Conservation (phyloP, 768 basidiomycete genomes). For the Boletellus emodensis region DNA sequence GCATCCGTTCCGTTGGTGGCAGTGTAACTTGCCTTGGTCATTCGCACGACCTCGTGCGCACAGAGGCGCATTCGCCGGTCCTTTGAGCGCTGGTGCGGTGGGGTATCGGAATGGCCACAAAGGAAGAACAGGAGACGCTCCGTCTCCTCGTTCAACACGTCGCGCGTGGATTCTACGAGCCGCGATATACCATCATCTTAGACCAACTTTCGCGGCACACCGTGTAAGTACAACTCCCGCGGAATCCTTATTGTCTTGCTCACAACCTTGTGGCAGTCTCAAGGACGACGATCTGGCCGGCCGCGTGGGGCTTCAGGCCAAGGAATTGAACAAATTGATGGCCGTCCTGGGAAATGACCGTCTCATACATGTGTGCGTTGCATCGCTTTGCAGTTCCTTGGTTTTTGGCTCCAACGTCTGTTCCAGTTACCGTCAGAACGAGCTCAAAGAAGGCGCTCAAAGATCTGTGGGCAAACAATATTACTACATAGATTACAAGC, state of each 20-base stretch:
- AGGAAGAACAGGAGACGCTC: slow-evolving; percentile 79
- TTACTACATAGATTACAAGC: slow-evolving; percentile 94
- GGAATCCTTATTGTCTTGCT: slow-evolving; percentile 11
- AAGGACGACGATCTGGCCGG: slow-evolving; percentile 94
- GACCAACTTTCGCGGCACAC: slow-evolving; percentile 91
- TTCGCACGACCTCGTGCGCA: slow-evolving; percentile 3
- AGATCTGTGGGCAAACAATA: slow-evolving; percentile 87
- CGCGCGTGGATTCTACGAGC: slow-evolving; percentile 91
- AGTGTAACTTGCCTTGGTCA: not conserved
- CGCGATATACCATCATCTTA: slow-evolving; percentile 85
- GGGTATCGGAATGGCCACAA: slow-evolving; percentile 49
- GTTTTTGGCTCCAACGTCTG: not conserved
- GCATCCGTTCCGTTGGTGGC: too few relatives aligned
- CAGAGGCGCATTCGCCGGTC: slow-evolving; percentile 5
- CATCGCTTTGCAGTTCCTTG: not conserved
- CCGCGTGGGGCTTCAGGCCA: slow-evolving; percentile 82
- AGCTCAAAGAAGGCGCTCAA: slow-evolving; percentile 85
- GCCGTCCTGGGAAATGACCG: slow-evolving; percentile 75
- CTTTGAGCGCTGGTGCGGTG: slow-evolving; percentile 6
- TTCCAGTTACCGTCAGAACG: slow-evolving; percentile 80
- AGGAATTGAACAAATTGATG: slow-evolving; percentile 87
- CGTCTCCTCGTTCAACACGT: slow-evolving; percentile 91
- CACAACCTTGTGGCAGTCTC: slow-evolving; percentile 47
- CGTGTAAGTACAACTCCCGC: slow-evolving; percentile 71
- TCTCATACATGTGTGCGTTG: slow-evolving; percentile 69